Percentiles rank a stretch among this genome's conserved stretches.
Conservation (phyloP, 1,139 yeast species). For the Blastobotrys illinoisensis region DNA sequence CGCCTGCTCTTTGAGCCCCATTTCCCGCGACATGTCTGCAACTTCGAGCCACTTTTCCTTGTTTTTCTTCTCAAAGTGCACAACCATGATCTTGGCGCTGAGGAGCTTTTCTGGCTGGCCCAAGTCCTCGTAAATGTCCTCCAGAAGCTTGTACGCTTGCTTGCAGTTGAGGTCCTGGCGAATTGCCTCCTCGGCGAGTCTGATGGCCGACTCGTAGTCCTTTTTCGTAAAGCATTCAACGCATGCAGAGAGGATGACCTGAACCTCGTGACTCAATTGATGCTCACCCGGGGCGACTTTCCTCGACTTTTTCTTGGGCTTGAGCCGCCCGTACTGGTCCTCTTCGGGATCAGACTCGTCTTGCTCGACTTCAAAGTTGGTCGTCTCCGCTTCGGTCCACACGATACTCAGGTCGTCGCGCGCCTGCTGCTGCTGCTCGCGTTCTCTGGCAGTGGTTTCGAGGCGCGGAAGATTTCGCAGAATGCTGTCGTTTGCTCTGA, state of each 20-base stretch:
- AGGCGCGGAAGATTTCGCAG: background rate
- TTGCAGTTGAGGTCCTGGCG: slow-evolving; percentile 70
- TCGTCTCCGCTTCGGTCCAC: background rate
- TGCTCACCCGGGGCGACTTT: slow-evolving; percentile 10
- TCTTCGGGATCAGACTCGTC: slow-evolving; percentile 8
- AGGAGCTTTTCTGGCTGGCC: slow-evolving; percentile 70
- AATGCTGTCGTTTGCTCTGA: background rate
- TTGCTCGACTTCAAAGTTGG: background rate
- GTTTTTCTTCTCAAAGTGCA: slow-evolving; percentile 73
- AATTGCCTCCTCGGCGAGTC: slow-evolving; percentile 66
- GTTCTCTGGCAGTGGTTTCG: background rate
- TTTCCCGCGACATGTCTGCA: slow-evolving; percentile 66
- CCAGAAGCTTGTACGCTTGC: slow-evolving; percentile 79
- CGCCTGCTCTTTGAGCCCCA: slow-evolving; percentile 77
- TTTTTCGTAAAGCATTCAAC: slow-evolving; percentile 13
- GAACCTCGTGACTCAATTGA: slow-evolving; percentile 18
- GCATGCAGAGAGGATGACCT: slow-evolving; percentile 14
- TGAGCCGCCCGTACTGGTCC: slow-evolving; percentile 3
- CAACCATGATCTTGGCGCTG: slow-evolving; percentile 77
- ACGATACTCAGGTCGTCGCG: background rate
- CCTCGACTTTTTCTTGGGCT: slow-evolving; percentile 3
- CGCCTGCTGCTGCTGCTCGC: background rate
- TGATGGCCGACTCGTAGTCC: slow-evolving; percentile 61
- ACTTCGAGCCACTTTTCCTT: slow-evolving; percentile 79
- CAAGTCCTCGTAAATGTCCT: slow-evolving; percentile 70